Evolutionary conservation across 768 basidiomycete genomes (phyloP), one percentile per base, ranked within the genome.

Genomic region (Chalciporus piperatus): DNA sequence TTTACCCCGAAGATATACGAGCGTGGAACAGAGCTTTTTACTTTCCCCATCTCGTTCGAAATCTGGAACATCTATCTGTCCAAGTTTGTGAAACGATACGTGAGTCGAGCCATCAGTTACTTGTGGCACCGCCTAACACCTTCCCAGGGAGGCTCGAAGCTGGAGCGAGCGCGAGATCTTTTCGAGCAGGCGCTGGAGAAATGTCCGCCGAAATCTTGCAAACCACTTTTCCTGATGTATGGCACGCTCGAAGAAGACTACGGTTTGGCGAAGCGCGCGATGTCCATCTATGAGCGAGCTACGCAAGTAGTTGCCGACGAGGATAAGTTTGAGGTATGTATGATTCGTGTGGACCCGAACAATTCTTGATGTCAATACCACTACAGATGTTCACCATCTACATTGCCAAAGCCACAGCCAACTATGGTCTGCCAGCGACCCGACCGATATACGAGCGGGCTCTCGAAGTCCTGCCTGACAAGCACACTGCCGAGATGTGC

Each of bases 61-160:
- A 85, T 99, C 57, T 98, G 97, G 96, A 98, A 99, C 68, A 97
- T 97, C 47, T 99, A 98, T 69, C 73, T 99, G 17, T 87, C 92
- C 40, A 98, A 98, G 71, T 99, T 99, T 67, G 82, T 95, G 52
- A 94, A 92, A 70, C 89, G 97, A 72, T 98, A 95, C 71, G 92
- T 95, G 60, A 66, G 89, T 78, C 6, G 41, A 41, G 19, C 52
- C 40, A 5, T 27, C 55, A 14, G 23, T 23, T 42, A n/a, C 11
- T 28, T 19, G 12, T 30, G 23, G 41, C 40, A 25, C 33, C 38
- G 45, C 6, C 47, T 50, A 17, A 62, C 42, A 20, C 22, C 46
- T 45, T 41, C 33, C 11, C 48, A 95, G 92, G 93, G 89, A 28
- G 97, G 97, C 5, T 79, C 86, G 39, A 99, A 98, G 70, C 73